Conservation (phyloP, 1,284 basidiomycete genomes). For the Pseudozyma thailandica region DNA sequence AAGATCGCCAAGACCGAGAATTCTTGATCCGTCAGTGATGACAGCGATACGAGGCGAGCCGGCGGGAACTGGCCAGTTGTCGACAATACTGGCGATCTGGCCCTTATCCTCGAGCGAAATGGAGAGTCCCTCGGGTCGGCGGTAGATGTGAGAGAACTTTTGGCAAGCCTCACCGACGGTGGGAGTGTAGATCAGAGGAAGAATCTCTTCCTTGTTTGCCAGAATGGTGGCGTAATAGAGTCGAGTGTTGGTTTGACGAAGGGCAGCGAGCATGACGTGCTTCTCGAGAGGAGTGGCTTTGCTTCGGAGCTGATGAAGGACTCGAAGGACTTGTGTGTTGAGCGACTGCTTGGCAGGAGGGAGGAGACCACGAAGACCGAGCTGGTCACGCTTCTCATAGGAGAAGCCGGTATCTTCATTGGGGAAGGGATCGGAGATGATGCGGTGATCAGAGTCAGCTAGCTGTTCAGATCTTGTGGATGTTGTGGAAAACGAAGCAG, state of each 20-base stretch:
- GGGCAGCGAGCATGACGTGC: slow-evolving; percentile 80
- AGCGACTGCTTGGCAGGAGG: slow-evolving; percentile 73
- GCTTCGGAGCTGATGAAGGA: slow-evolving; percentile 77
- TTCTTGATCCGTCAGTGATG: slow-evolving; percentile 83
- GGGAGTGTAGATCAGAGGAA: slow-evolving; percentile 85
- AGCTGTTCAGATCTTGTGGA: slow-evolving; percentile 4
- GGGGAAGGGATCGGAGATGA: slow-evolving; percentile 36
- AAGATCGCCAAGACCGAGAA: slow-evolving; percentile 91
- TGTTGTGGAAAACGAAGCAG: slow-evolving; percentile 23
- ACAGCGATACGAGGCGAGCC: slow-evolving; percentile 68
- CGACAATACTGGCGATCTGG: slow-evolving; percentile 76
- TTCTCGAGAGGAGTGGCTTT: slow-evolving; percentile 79
- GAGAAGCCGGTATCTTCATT: slow-evolving; percentile 75
- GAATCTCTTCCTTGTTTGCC: slow-evolving; percentile 74
- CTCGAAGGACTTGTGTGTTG: slow-evolving; percentile 75
- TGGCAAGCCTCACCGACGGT: slow-evolving; percentile 90
- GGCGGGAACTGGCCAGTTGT: slow-evolving; percentile 78
- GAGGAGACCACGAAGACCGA: slow-evolving; percentile 77
- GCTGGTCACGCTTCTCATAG: slow-evolving; percentile 74
- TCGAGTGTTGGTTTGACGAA: slow-evolving; percentile 78
- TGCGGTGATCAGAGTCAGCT: slow-evolving; percentile 42
- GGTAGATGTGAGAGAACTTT: slow-evolving; percentile 77
- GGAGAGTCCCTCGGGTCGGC: slow-evolving; percentile 75
- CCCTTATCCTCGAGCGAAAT: slow-evolving; percentile 76
- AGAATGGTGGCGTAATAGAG: slow-evolving; percentile 75